Conservation (phyloP, 495 filamentous ascomycete genomes). For the Rostrohypoxylon terebratum region DNA sequence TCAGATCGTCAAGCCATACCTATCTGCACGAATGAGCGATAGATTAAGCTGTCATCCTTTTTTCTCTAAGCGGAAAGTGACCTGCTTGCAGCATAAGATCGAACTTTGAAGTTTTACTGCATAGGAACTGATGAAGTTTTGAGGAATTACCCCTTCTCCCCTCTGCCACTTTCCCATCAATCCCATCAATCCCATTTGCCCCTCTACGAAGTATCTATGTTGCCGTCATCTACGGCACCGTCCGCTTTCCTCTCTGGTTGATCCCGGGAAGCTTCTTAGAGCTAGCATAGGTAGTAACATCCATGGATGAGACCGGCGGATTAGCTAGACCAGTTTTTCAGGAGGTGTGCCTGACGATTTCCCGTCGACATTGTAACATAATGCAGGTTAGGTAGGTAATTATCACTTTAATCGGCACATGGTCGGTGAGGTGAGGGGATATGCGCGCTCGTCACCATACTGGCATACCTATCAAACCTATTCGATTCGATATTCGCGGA, state of each 20-base stretch:
- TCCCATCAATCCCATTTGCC: not conserved
- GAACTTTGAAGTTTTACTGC: not conserved
- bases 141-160: not conserved
- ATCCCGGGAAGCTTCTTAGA: slow-evolving; percentile 28
- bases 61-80: slow-evolving; percentile 20
- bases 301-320: slow-evolving; percentile 12
- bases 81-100: slow-evolving; percentile 26
- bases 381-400: slow-evolving; percentile 36
- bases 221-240: slow-evolving; percentile 42
- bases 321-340: slow-evolving; percentile 36
- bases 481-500: not conserved
- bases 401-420: slow-evolving; percentile 25
- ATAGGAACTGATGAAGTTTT: slow-evolving; percentile 20
- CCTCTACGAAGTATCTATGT: slow-evolving; percentile 5
- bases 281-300: slow-evolving; percentile 6
- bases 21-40: slow-evolving; percentile 32
- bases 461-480: too few species aligned
- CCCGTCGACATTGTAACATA: slow-evolving; percentile 36
- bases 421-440: slow-evolving; percentile 35
- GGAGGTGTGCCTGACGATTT: slow-evolving; percentile 47
- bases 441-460: not conserved
- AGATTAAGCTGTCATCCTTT: slow-evolving; percentile 31
- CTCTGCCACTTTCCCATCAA: not conserved
- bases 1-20: slow-evolving; percentile 46
- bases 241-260: slow-evolving; percentile 35